These are phyloP conservation scores for Stagonosporopsis rhizophila DNA, from an alignment of 2,329 filamentous ascomycete genomes.

Conservation along the genomic window DNA sequence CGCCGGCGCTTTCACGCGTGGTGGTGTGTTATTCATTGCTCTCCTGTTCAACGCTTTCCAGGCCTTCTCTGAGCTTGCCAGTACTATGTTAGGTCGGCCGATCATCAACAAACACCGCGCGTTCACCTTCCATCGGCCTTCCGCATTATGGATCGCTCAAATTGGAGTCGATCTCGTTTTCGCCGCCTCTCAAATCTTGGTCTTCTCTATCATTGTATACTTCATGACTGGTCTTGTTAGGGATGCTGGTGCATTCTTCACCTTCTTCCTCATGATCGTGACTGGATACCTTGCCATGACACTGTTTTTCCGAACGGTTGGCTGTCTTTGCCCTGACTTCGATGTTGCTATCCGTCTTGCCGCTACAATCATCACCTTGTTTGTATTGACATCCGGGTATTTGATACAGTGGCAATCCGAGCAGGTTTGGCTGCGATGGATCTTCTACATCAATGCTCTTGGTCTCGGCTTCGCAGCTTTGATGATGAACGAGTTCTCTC, in stretches of 20 bases:
- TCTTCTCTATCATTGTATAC: constrained; percentile 58
- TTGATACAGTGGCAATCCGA: constrained; percentile 79
- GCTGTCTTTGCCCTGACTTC: constrained; percentile 79
- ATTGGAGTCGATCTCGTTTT: constrained; percentile 81
- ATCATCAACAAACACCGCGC: constrained; percentile 86
- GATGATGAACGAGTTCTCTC: constrained; percentile 87
- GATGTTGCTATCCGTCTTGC: constrained; percentile 84
- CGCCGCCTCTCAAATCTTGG: constrained; percentile 69
- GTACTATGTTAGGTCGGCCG: constrained; percentile 76
- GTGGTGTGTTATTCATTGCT: constrained; percentile 80
- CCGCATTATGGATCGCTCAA: constrained; percentile 82
- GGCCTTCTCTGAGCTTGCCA: constrained; percentile 78
- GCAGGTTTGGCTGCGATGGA: constrained; percentile 83
- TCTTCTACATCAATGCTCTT: constrained; percentile 81
- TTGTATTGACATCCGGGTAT: constrained; percentile 82
- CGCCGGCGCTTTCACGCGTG: constrained; percentile 78
- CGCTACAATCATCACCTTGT: constrained; percentile 79
- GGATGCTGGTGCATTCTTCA: constrained; percentile 57
- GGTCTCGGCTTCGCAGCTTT: constrained; percentile 77
- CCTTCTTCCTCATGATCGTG: constrained; percentile 55
- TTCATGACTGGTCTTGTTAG: constrained; percentile 58
- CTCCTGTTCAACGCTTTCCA: constrained; percentile 89
- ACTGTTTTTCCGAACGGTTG: constrained; percentile 55
- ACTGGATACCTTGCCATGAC: constrained; percentile 54
- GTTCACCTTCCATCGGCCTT: constrained; percentile 83